phyloP scores from a whole-genome alignment of 2,329 filamentous ascomycete genomes.

The Elsinoe perseae region DNA sequence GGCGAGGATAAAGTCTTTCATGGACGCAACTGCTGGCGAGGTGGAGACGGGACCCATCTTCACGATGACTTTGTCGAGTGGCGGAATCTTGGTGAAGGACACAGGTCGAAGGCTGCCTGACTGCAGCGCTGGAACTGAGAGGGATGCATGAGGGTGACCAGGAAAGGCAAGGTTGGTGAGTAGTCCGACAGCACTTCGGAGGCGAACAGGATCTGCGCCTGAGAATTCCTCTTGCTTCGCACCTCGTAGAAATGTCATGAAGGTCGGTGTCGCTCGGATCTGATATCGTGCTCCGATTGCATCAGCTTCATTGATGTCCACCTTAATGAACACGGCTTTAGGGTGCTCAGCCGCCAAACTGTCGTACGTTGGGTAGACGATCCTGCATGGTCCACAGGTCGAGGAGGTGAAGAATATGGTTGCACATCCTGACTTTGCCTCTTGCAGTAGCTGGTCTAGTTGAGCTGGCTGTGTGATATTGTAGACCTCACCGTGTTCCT shows the following conservation, averaged over 20 bases:
- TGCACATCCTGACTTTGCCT: constrained; percentile 60
- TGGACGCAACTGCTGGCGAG: constrained; percentile 51
- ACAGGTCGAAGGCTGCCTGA: constrained; percentile 59
- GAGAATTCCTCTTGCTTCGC: constrained; percentile 71
- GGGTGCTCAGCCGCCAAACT: constrained; percentile 65
- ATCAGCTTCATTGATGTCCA: constrained; percentile 61
- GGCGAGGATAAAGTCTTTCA: constrained; percentile 64
- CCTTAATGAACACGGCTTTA: constrained; percentile 68
- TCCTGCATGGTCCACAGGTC: constrained; percentile 76
- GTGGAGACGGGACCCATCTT: constrained; percentile 64
- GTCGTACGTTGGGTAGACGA: constrained; percentile 74
- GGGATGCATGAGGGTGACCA: constrained; percentile 63
- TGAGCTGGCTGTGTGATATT: constrained; percentile 52
- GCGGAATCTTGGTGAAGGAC: constrained; percentile 69
- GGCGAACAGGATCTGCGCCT: constrained; percentile 60
- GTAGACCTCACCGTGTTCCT: constrained; percentile 46
- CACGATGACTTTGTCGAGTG: constrained; percentile 68
- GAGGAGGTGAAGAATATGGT: constrained; percentile 89
- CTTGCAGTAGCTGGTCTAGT: constrained; percentile 52
- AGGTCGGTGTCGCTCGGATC: constrained; percentile 75
- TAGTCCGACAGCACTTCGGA: constrained; percentile 65
- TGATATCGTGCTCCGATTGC: constrained; percentile 57
- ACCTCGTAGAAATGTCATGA: constrained; percentile 74
- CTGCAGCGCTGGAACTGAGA: constrained; percentile 64
- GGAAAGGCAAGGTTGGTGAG: constrained; percentile 69